These are phyloP conservation scores for Xerocomellus chrysenteron DNA, from an alignment of 768 basidiomycete species.

Conservation along the genomic window DNA sequence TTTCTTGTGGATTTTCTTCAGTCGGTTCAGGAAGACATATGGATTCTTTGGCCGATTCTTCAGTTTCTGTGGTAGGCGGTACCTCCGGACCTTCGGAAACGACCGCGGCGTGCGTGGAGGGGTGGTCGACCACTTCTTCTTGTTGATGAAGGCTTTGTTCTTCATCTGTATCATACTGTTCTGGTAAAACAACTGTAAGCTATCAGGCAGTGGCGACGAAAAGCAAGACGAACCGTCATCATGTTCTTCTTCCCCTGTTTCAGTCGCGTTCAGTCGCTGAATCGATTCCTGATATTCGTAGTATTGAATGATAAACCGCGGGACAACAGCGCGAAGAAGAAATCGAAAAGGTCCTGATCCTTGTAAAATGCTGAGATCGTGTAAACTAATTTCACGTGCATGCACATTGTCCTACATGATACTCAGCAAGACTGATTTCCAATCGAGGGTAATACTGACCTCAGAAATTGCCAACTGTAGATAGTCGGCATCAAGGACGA, in stretches of 20 bases:
- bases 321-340: conserved; percentile 43
- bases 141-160: conserved; percentile 4
- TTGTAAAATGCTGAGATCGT: conserved; percentile 69
- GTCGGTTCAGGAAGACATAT: not conserved
- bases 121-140: not conserved
- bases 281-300: conserved; percentile 62
- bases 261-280: conserved; percentile 34
- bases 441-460: conserved; percentile 36
- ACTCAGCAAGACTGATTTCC: conserved; percentile 4
- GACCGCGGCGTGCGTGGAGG: not conserved
- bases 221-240: conserved; percentile 18
- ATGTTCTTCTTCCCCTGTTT: conserved; percentile 15
- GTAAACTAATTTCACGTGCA: conserved; percentile 65
- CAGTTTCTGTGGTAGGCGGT: not conserved
- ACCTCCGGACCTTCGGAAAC: conserved; percentile 3
- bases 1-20: conserved; percentile 12
- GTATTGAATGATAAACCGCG: conserved; percentile 69
- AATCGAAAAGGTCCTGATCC: conserved; percentile 67
- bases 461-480: conserved; percentile 64
- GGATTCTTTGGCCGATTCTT: conserved; percentile 6
- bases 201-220: not conserved
- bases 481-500: conserved; percentile 70
- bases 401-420: conserved; percentile 62
- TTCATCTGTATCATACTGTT: conserved; percentile 12
- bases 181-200: conserved; percentile 12